phyloP scores from a whole-genome alignment of 345 rosid species.

The Camelina laxa region DNA sequence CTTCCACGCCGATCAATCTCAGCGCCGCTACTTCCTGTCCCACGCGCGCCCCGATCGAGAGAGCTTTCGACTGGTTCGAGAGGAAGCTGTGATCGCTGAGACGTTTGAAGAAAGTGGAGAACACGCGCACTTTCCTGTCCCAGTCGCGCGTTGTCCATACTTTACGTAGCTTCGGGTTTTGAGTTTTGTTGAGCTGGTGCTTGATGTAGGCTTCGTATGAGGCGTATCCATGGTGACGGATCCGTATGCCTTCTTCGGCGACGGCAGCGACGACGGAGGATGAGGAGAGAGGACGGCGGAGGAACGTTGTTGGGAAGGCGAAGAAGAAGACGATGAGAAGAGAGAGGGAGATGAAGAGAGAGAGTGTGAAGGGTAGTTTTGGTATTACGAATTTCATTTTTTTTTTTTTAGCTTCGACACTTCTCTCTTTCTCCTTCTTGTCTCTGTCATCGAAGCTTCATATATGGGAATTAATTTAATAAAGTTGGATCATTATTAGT shows the following conservation, averaged over 20 bases:
- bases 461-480: neutral
- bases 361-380: slow-evolving; percentile 47
- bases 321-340: slow-evolving; percentile 46
- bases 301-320: slow-evolving; percentile 42
- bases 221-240: slow-evolving; percentile 72
- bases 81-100: slow-evolving; percentile 51
- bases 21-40: slow-evolving; percentile 96
- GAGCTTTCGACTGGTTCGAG: slow-evolving; percentile 61
- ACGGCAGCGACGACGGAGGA: neutral
- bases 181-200: slow-evolving; percentile 95
- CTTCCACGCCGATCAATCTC: slow-evolving; percentile 60
- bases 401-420: slow-evolving; percentile 21
- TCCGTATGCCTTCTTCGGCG: slow-evolving; percentile 49
- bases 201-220: slow-evolving; percentile 86
- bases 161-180: slow-evolving; percentile 72
- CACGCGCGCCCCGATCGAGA: slow-evolving; percentile 86
- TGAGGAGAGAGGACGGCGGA: slow-evolving; percentile 18
- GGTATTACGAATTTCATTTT: slow-evolving; percentile 42
- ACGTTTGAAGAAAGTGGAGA: slow-evolving; percentile 60
- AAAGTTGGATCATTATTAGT: neutral
- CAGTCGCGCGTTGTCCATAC: slow-evolving; percentile 91
- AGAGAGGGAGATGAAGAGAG: slow-evolving; percentile 51
- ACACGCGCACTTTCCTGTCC: slow-evolving; percentile 81
- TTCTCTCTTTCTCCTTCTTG: neutral
- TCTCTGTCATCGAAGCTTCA: neutral